These are phyloP conservation scores for Lithospermum erythrorhizon DNA, from an alignment of 257 asterid genomes.

Conservation along the genomic window DNA sequence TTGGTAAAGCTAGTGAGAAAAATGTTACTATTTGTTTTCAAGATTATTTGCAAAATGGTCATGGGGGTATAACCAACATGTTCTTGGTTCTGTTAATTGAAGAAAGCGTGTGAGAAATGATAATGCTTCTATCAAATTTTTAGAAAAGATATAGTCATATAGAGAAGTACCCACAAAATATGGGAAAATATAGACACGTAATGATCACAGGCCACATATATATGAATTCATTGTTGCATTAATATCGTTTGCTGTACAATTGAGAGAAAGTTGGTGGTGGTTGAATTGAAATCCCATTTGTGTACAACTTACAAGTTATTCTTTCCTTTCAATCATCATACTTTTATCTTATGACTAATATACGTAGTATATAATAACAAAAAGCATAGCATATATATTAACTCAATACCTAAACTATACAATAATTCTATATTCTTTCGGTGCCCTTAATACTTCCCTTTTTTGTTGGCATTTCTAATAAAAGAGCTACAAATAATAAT, in stretches of 20 bases:
- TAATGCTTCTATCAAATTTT: background rate
- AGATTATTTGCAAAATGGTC: background rate
- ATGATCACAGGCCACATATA: background rate
- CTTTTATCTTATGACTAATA: too few species aligned
- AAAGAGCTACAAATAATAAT: background rate
- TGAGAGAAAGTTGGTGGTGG: background rate
- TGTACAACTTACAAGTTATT: background rate
- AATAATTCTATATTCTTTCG: background rate
- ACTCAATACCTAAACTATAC: background rate
- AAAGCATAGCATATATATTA: background rate
- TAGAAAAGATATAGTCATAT: too few species aligned
- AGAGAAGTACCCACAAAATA: too few species aligned
- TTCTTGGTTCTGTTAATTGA: background rate
- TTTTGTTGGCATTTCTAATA: background rate
- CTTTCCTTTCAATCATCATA: background rate
- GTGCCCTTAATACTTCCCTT: background rate
- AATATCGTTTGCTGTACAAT: background rate
- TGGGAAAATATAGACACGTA: too few species aligned
- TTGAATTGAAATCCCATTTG: background rate
- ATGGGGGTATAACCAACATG: background rate
- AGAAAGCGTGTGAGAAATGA: background rate
- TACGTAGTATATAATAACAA: too few species aligned
- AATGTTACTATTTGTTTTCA: background rate
- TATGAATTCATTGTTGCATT: background rate
- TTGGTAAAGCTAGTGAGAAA: background rate